phyloP scores from a whole-genome alignment of 139 green algal genomes.

The Micromonas commoda region DNA sequence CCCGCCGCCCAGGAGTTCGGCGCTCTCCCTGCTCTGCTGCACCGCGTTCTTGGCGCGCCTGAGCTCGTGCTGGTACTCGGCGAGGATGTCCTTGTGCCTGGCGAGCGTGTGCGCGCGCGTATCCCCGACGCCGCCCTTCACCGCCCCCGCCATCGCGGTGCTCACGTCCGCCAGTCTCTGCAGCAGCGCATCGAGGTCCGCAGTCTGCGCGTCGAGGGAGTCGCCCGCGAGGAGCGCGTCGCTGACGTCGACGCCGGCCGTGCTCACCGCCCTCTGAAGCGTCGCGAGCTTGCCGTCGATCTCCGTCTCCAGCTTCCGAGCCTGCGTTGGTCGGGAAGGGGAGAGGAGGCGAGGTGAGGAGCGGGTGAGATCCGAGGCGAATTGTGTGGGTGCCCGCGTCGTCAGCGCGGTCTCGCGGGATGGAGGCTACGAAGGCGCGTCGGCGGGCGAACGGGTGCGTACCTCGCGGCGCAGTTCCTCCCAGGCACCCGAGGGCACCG shows the following conservation, averaged over 20 bases:
- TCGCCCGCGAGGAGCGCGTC: slow-evolving; percentile 22
- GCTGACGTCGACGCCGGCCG: slow-evolving; percentile 44
- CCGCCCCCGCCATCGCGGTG: slow-evolving; percentile 56
- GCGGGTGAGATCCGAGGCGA: background rate
- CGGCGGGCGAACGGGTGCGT: too few species aligned
- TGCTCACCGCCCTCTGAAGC: slow-evolving; percentile 64
- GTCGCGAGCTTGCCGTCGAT: slow-evolving; percentile 84
- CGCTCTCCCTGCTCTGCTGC: slow-evolving; percentile 55
- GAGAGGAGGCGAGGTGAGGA: background rate
- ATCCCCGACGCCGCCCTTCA: slow-evolving; percentile 51
- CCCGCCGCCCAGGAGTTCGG: slow-evolving; percentile 57
- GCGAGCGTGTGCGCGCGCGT: slow-evolving; percentile 74
- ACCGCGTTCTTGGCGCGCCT: slow-evolving; percentile 57
- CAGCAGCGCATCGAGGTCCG: slow-evolving; percentile 71
- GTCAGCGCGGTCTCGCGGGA: too few species aligned
- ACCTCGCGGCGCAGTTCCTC: slow-evolving; percentile 6
- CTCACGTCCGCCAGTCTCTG: slow-evolving; percentile 72
- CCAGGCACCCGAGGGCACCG: background rate
- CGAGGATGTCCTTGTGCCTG: slow-evolving; percentile 85
- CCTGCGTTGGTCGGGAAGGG: slow-evolving; percentile 44
- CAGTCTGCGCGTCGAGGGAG: slow-evolving; percentile 41
- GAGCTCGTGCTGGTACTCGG: slow-evolving; percentile 83
- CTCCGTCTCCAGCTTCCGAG: slow-evolving; percentile 80
- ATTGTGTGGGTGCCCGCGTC: too few species aligned
- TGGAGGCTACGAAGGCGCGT: background rate